These are phyloP conservation scores for Colletotrichum musae DNA, from an alignment of 2,329 filamentous ascomycete species.

Conservation along the genomic window DNA sequence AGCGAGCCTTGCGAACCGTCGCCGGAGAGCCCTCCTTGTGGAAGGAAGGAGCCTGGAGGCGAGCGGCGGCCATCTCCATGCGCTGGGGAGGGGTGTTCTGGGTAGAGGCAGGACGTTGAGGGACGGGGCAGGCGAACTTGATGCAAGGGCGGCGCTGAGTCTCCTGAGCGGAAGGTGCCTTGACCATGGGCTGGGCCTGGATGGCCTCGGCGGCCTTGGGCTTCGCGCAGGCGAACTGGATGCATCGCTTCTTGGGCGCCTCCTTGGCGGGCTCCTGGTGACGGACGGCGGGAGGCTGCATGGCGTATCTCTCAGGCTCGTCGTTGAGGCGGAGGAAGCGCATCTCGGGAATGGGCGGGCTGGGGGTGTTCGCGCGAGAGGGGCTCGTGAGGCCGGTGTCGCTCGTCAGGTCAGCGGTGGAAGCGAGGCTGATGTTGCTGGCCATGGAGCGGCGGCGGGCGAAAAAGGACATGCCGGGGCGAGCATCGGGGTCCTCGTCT, in stretches of 20 bases:
- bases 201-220: slow-evolving; percentile 46
- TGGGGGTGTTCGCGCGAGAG: slow-evolving; percentile 88
- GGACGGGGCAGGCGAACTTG: slow-evolving; percentile 79
- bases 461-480: slow-evolving; percentile 52
- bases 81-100: slow-evolving; percentile 55
- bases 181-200: slow-evolving; percentile 49
- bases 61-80: slow-evolving; percentile 34
- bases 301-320: slow-evolving; percentile 47
- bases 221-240: slow-evolving; percentile 90
- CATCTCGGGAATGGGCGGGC: slow-evolving; percentile 81
- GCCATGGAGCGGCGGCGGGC: slow-evolving; percentile 76
- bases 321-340: slow-evolving; percentile 59
- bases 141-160: slow-evolving; percentile 73
- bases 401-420: slow-evolving; percentile 93
- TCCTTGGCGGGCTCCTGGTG: slow-evolving; percentile 58
- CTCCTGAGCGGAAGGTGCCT: slow-evolving; percentile 53
- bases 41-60: slow-evolving; percentile 17
- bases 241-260: slow-evolving; percentile 81
- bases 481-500: slow-evolving; percentile 61
- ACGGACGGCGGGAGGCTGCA: slow-evolving; percentile 73
- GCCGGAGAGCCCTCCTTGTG: slow-evolving; percentile 35
- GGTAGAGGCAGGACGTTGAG: slow-evolving; percentile 60
- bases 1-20: slow-evolving; percentile 47
- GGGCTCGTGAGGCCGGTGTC: slow-evolving; percentile 93
- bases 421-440: slow-evolving; percentile 85